Conservation (phyloP, 441 rosid species). For the Erodium moschatum region DNA sequence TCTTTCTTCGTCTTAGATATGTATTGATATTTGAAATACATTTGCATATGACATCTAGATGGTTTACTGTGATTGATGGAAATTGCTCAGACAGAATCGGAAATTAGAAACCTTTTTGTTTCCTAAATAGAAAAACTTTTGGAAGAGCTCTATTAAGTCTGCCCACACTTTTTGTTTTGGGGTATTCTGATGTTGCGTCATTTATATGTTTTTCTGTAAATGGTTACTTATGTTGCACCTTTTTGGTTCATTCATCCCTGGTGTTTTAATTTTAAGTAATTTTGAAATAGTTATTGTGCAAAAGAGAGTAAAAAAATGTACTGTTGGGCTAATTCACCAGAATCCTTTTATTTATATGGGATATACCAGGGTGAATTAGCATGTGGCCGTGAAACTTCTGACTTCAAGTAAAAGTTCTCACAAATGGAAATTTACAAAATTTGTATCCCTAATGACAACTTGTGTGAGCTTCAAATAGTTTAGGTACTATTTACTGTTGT, state of each 20-base stretch:
- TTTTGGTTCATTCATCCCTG: not conserved
- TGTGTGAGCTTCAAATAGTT: not conserved
- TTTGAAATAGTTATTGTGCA: not conserved
- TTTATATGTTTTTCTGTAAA: not conserved
- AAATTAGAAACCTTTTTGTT: not conserved
- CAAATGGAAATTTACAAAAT: not conserved
- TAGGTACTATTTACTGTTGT: not conserved
- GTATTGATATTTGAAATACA: not conserved
- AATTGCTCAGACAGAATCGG: not conserved
- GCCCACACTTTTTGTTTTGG: not conserved
- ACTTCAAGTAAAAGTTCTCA: not conserved
- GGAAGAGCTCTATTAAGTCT: not conserved
- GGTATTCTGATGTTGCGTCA: not conserved
- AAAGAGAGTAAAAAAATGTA: not conserved
- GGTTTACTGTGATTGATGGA: not conserved
- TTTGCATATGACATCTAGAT: not conserved
- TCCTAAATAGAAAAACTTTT: not conserved
- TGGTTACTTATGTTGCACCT: not conserved
- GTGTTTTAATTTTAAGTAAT: not conserved
- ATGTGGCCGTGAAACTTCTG: not conserved
- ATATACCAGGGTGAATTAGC: not conserved
- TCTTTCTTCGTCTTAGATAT: conserved; percentile 3
- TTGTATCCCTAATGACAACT: not conserved
- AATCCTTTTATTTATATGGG: conserved; percentile 1
- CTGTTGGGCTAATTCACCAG: not conserved